Evolutionary conservation across 768 basidiomycete species (phyloP).

Genomic region (Boletales sp.): DNA sequence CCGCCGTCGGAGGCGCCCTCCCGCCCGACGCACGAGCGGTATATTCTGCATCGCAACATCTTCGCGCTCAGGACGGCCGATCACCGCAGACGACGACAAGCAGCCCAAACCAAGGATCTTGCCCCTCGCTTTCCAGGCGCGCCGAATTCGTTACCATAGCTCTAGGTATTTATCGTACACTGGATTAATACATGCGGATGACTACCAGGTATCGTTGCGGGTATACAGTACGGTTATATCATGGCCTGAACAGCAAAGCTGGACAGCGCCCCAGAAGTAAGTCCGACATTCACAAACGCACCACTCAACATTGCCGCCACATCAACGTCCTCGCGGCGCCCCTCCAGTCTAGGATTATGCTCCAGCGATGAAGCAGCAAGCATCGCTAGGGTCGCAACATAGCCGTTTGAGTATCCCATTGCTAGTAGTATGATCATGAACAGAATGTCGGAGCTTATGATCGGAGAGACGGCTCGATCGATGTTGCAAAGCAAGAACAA

Average conservation of each 20-base stretch:
- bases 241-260: constrained; percentile 77
- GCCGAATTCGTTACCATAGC: constrained; percentile 35
- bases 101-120: constrained; percentile 63
- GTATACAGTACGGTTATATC: constrained; percentile 41
- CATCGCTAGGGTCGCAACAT: constrained; percentile 72
- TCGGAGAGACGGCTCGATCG: constrained; percentile 40
- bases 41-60: constrained; percentile 76
- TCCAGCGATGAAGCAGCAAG: constrained; percentile 80
- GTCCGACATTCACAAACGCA: constrained; percentile 75
- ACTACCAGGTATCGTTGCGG: too few species aligned
- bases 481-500: constrained; percentile 89
- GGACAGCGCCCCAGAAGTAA: constrained; percentile 68
- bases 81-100: constrained; percentile 65
- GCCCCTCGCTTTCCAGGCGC: constrained; percentile 69
- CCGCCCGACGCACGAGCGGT: constrained; percentile 64
- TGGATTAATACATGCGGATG: neutral
- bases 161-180: too few species aligned
- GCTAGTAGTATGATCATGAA: constrained; percentile 71
- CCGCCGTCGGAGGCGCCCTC: constrained; percentile 32
- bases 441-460: constrained; percentile 72
- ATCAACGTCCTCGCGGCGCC: constrained; percentile 75
- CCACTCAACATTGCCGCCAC: constrained; percentile 77
- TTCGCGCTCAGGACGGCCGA: constrained; percentile 78
- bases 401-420: constrained; percentile 83
- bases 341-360: constrained; percentile 71